phyloP scores from a whole-genome alignment of 768 basidiomycete genomes.

The Rubroboletus satanas region DNA sequence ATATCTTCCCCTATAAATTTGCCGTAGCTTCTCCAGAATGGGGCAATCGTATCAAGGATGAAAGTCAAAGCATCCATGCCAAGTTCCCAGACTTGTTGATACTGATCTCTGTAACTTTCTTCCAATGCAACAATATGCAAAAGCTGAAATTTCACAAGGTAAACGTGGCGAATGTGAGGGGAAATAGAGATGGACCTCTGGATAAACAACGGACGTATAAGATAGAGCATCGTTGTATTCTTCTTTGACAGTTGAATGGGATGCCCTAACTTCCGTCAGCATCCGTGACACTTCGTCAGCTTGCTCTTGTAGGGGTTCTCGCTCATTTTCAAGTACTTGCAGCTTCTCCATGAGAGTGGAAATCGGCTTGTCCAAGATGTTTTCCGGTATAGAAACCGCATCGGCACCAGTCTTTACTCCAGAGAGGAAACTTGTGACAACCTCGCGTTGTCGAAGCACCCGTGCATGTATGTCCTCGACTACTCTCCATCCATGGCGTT shows the following conservation, averaged over 20 bases:
- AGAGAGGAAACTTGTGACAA: conserved; percentile 46
- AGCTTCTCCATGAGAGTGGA: conserved; percentile 46
- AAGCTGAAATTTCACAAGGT: conserved; percentile 40
- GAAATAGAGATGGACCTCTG: conserved; percentile 49
- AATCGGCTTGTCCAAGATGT: conserved; percentile 55
- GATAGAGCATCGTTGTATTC: conserved; percentile 63
- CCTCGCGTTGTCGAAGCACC: conserved; percentile 55
- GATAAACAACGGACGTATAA: conserved; percentile 72
- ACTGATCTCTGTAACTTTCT: conserved; percentile 76
- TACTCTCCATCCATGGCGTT: conserved; percentile 61
- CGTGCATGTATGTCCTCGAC: conserved; percentile 74
- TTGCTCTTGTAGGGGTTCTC: conserved; percentile 41
- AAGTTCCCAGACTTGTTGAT: conserved; percentile 78
- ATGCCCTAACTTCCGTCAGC: conserved; percentile 49
- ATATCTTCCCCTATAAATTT: conserved; percentile 79
- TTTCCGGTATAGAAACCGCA: conserved; percentile 25
- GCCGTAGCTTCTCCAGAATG: conserved; percentile 79
- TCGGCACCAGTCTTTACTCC: conserved; percentile 2
- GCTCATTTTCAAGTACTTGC: conserved; percentile 46
- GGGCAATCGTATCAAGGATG: conserved; percentile 70
- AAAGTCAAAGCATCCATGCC: conserved; percentile 76
- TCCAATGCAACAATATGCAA: conserved; percentile 68
- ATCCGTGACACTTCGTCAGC: conserved; percentile 47
- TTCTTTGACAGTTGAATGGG: conserved; percentile 55
- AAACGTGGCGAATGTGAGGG: not conserved